phyloP scores from a whole-genome alignment of 768 basidiomycete genomes.

The Leucosporidium scottii region DNA sequence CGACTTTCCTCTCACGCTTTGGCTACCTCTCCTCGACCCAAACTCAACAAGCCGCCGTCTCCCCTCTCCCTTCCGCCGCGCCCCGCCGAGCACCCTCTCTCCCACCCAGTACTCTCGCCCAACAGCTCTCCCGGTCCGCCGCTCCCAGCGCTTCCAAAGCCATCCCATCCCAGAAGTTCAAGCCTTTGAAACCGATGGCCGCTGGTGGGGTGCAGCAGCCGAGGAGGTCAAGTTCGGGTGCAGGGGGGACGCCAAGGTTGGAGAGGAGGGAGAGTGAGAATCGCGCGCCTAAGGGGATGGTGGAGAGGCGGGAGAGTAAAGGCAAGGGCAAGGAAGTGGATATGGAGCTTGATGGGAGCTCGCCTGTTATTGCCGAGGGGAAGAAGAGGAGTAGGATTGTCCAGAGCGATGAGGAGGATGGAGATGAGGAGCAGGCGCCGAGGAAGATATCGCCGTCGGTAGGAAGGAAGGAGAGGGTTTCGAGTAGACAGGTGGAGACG shows the following conservation, averaged over 20 bases:
- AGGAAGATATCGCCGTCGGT: background rate
- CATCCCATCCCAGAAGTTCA: too few species aligned
- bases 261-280: background rate
- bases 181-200: too few species aligned
- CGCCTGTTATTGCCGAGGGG: too few species aligned
- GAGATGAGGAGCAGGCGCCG: slow-evolving; percentile 1
- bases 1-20: background rate
- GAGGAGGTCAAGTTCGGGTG: background rate
- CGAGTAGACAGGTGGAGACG: background rate
- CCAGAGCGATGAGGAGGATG: background rate
- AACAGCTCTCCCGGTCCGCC: too few species aligned
- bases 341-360: background rate
- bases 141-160: too few species aligned
- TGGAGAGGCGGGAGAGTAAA: background rate
- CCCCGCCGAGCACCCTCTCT: too few species aligned
- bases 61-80: too few species aligned
- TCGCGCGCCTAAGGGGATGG: too few species aligned
- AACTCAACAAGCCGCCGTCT: background rate
- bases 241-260: background rate
- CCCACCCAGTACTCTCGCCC: too few species aligned
- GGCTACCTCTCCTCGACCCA: background rate
- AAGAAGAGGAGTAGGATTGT: too few species aligned
- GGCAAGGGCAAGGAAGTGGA: background rate
- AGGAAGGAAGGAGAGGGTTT: background rate
- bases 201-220: background rate